Percentiles rank a stretch among this genome's conserved stretches.
Evolutionary conservation across 2,329 filamentous ascomycete genomes (phyloP).

Genomic region (Nemania sp.): DNA sequence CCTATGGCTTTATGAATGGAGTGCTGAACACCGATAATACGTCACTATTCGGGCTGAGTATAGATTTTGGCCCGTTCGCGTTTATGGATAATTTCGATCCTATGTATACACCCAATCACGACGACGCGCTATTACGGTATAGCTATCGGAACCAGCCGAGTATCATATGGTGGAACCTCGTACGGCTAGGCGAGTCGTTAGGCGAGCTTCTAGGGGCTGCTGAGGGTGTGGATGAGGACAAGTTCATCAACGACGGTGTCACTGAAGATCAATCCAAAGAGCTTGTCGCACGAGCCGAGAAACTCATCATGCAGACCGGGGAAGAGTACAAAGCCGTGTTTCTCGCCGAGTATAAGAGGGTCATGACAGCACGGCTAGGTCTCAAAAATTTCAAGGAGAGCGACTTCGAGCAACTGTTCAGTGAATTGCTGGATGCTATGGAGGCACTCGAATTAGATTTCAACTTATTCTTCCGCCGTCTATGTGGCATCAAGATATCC

Average conservation of each 20-base stretch:
- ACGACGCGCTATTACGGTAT: conserved; percentile 85
- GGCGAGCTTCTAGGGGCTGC: conserved; percentile 87
- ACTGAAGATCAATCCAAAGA: conserved; percentile 65
- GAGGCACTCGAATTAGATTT: conserved; percentile 87
- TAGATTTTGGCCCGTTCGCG: conserved; percentile 96
- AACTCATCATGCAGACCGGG: conserved; percentile 75
- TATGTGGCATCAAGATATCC: conserved; percentile 65
- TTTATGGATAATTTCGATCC: conserved; percentile 98
- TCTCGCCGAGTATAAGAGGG: conserved; percentile 80
- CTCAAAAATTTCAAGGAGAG: conserved; percentile 68
- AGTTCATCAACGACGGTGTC: conserved; percentile 75
- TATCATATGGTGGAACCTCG: conserved; percentile 98
- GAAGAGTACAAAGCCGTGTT: conserved; percentile 91
- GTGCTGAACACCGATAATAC: conserved; percentile 99
- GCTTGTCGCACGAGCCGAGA: conserved; percentile 80
- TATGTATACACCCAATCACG: conserved; percentile 92
- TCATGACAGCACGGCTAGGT: conserved; percentile 82
- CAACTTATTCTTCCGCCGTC: conserved; percentile 85
- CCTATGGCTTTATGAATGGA: conserved; percentile 98
- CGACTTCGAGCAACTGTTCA: conserved; percentile 82
- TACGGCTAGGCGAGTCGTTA: conserved; percentile 84
- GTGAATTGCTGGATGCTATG: conserved; percentile 78
- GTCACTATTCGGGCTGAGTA: conserved; percentile 81
- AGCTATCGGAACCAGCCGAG: conserved; percentile 92
- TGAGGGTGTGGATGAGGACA: conserved; percentile 67